Percentiles rank a stretch among this genome's conserved stretches.
Conservation (phyloP, 176 grass and related monocot genomes). For the Avena atlantica region DNA sequence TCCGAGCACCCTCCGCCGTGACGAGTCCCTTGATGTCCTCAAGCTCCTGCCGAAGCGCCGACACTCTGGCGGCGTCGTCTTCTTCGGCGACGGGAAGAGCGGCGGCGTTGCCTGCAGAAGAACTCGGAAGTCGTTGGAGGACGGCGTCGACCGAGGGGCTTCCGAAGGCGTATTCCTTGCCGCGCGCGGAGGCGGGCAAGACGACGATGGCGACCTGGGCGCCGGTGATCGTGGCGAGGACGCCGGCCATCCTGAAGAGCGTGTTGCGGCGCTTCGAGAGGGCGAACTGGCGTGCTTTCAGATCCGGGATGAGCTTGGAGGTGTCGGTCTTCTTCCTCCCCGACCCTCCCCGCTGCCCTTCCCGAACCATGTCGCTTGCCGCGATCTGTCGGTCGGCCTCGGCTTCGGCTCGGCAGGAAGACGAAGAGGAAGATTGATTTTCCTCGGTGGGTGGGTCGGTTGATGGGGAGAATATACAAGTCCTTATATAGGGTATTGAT, state of each 20-base stretch:
- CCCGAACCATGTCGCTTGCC: neutral
- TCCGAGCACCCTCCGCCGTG: neutral
- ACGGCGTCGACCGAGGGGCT: neutral
- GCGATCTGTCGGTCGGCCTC: no score
- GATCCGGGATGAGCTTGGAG: neutral
- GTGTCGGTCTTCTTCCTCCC: neutral
- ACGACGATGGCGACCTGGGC: neutral
- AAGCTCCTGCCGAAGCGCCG: neutral
- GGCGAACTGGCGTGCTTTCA: neutral
- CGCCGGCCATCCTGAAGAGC: neutral
- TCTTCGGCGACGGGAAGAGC: neutral
- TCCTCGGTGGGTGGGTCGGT: no score
- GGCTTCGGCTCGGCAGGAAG: no score
- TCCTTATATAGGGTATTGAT: no score
- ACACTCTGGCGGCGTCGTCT: neutral
- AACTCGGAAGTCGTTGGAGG: neutral
- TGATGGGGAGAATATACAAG: no score
- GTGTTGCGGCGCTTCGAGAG: neutral
- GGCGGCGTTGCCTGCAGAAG: neutral
- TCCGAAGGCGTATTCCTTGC: neutral
- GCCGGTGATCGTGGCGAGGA: conserved; percentile 7
- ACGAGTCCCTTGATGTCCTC: neutral
- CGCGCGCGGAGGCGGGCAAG: neutral
- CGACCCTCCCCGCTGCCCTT: neutral
- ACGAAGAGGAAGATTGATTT: no score